Conservation (phyloP, 495 filamentous ascomycete species). For the Penicillium coprophilum region DNA sequence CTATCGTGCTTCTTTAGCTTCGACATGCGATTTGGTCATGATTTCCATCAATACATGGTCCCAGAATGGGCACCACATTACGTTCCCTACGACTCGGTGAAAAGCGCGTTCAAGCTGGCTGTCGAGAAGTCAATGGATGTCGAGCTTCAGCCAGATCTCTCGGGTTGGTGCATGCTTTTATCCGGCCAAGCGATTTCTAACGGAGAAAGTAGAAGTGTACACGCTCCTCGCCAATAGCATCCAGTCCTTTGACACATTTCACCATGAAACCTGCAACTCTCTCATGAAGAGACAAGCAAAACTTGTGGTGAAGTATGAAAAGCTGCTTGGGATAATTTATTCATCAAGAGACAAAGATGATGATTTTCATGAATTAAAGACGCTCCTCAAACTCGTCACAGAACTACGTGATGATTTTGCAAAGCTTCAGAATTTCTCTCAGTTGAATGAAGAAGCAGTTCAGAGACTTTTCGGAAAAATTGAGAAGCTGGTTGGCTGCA, state of each 20-base stretch:
- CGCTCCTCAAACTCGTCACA: neutral
- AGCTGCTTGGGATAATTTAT: neutral
- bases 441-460: slow-evolving; percentile 14
- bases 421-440: slow-evolving; percentile 16
- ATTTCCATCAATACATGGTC: slow-evolving; percentile 20
- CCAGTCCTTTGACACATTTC: neutral
- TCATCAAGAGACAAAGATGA: neutral
- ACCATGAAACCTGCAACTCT: neutral
- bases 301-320: slow-evolving; percentile 1
- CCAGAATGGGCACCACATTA: slow-evolving; percentile 27
- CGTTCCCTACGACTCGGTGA: slow-evolving; percentile 25
- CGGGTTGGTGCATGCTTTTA: neutral
- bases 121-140: slow-evolving; percentile 6
- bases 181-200: neutral
- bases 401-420: slow-evolving; percentile 10
- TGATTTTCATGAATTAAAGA: neutral
- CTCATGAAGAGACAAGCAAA: neutral
- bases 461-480: slow-evolving; percentile 12
- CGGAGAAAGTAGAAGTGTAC: neutral
- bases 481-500: neutral
- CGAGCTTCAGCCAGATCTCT: neutral
- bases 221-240: neutral
- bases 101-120: slow-evolving; percentile 10
- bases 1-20: neutral
- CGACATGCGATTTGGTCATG: slow-evolving; percentile 20